These are phyloP conservation scores for Colletotrichum noveboracense DNA, from an alignment of 2,329 filamentous ascomycete genomes.

Conservation along the genomic window DNA sequence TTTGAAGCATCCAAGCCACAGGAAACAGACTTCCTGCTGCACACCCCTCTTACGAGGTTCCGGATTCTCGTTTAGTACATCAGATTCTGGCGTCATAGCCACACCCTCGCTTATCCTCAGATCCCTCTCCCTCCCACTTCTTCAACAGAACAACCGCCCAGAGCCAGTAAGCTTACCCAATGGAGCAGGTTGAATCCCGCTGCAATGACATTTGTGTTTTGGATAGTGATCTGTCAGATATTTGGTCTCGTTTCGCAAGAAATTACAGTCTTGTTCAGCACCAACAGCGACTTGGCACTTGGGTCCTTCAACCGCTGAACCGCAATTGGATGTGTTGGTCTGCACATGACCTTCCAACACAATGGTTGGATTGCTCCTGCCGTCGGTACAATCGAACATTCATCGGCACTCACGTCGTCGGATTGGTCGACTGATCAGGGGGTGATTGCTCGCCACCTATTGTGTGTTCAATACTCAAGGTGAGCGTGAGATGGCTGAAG, in stretches of 20 bases:
- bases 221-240: neutral
- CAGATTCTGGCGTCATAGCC: neutral
- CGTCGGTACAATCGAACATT: neutral
- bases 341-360: neutral
- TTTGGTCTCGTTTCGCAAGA: neutral
- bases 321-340: neutral
- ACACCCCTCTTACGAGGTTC: neutral
- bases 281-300: neutral
- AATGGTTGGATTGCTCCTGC: neutral
- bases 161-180: neutral
- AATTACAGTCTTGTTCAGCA: neutral
- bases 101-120: neutral
- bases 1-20: neutral
- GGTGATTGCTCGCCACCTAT: neutral
- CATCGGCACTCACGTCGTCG: neutral
- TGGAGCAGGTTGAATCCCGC: neutral
- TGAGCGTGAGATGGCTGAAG: neutral
- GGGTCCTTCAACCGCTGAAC: neutral
- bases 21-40: neutral
- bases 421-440: neutral
- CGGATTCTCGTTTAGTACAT: neutral
- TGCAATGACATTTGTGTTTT: neutral
- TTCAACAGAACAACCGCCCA: neutral
- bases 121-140: neutral
- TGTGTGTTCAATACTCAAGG: neutral